These are phyloP conservation scores for Haematococcus sp. DNA, from an alignment of 139 green algal species.

Conservation along the genomic window DNA sequence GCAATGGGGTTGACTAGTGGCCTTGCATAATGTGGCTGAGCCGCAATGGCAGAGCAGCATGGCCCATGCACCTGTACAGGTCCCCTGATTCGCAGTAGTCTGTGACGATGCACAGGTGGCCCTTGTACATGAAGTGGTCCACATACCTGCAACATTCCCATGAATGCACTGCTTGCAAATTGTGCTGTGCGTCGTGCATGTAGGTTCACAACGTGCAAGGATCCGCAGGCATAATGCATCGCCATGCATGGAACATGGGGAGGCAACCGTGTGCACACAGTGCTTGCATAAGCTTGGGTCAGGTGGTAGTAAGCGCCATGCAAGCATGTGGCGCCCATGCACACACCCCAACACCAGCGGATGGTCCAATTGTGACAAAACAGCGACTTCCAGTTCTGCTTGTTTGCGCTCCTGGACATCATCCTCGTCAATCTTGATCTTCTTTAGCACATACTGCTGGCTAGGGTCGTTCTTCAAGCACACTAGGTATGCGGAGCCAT, in stretches of 20 bases:
- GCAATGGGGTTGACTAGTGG: too few species aligned
- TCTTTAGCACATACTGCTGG: slow-evolving; percentile 56
- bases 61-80: slow-evolving; percentile 37
- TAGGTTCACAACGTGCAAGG: background rate
- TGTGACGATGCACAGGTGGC: slow-evolving; percentile 61
- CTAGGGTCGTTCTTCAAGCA: slow-evolving; percentile 22
- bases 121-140: slow-evolving; percentile 58
- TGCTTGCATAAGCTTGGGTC: background rate
- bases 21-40: too few species aligned
- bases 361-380: slow-evolving; percentile 51
- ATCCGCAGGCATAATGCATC: background rate
- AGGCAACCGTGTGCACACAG: too few species aligned
- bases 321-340: slow-evolving; percentile 3
- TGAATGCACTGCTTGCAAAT: too few species aligned
- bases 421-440: slow-evolving; percentile 44
- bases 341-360: slow-evolving; percentile 53
- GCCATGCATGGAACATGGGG: background rate
- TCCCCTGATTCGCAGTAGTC: slow-evolving; percentile 67
- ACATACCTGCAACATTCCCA: slow-evolving; percentile 51
- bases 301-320: background rate
- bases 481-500: slow-evolving; percentile 52
- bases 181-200: background rate
- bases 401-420: slow-evolving; percentile 37
- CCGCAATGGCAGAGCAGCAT: too few species aligned
- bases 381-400: slow-evolving; percentile 49